Base-by-base conservation (phyloP, 225 moss, liverwort and hornwort species). In the Antitrichia curtipendula region DNA sequence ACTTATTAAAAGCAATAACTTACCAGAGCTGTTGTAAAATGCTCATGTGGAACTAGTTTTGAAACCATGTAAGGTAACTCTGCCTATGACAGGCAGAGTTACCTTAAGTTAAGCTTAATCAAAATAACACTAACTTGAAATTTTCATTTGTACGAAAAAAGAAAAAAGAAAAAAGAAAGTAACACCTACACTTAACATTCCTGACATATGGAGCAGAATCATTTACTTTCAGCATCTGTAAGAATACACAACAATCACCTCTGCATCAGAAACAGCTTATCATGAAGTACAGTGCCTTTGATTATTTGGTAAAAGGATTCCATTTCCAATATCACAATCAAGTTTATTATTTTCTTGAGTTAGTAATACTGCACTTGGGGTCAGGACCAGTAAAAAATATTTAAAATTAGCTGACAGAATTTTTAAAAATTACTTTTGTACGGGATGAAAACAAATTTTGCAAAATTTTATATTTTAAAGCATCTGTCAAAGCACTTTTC, bases 211-310 rank as follows among this genome's bases (percentile, higher is more conserved):
- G 57, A 81, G 89, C 56, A 64, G 29, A 87, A 36, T 77, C 31
- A 43, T 64, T 89, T 22, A 50, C 49, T 71, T 89, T 87, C 89
- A 91, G 56, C 91, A 91, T 91, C 91, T 91, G 87, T 16, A 77
- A 76, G 52, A 77, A 49, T 36, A 62, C 36, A 70, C 0, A 1
- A 34, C 32, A 87, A 66, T 76, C 32, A 82, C 56, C 15, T 70
- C 70, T 52, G 53, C 87, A 78, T 81, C 56, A 86, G 71, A 78
- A 78, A 77, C 18, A 32, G 11, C 23, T 63, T 47, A 24, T 28
- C 16, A 13, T 49, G 13, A 8, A 0, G 0, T 31, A 65, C 5
- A 14, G 53, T 53, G 36, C 77, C 16, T 41, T 28, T 40, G 11
- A 52, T 63, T 80, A 43, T 66, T 54, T 69, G 49, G 45, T 10